Evolutionary conservation across 768 basidiomycete genomes (phyloP).

Genomic region (Psilocybe tampanensis): DNA sequence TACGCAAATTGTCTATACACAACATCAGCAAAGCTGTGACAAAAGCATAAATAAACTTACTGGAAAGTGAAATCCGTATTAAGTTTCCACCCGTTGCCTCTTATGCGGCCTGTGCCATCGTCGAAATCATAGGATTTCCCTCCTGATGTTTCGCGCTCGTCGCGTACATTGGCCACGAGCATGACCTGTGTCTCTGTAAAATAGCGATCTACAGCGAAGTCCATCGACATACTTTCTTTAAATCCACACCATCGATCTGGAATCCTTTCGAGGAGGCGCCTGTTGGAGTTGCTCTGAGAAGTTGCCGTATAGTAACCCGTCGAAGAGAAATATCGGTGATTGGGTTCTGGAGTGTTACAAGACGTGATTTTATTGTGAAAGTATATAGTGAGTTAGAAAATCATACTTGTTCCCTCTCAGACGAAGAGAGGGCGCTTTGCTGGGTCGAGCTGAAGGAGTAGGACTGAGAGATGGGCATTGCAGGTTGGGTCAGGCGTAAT

Average conservation of each 20-base stretch:
- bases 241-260: slow-evolving; percentile 9
- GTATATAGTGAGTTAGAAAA: not conserved
- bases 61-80: slow-evolving; percentile 3
- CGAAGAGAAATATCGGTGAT: slow-evolving; percentile 15
- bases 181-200: slow-evolving; percentile 17
- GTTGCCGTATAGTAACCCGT: slow-evolving; percentile 22
- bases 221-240: slow-evolving; percentile 14
- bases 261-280: slow-evolving; percentile 1
- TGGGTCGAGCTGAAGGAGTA: slow-evolving; percentile 8
- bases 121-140: slow-evolving; percentile 22
- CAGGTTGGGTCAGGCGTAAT: too few species aligned
- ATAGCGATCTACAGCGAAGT: not conserved
- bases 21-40: not conserved
- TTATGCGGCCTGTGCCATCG: slow-evolving; percentile 34
- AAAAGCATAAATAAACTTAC: not conserved
- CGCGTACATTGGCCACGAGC: slow-evolving; percentile 22
- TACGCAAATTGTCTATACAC: slow-evolving; percentile 18
- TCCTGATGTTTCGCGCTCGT: not conserved
- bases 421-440: not conserved
- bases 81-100: slow-evolving; percentile 10
- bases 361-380: not conserved
- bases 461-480: slow-evolving; percentile 9
- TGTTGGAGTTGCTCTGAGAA: slow-evolving; percentile 12
- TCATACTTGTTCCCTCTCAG: slow-evolving; percentile 5
- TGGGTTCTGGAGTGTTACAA: slow-evolving; percentile 8